Evolutionary conservation across 768 basidiomycete species (phyloP).

Genomic region (Lactifluus piperatus): DNA sequence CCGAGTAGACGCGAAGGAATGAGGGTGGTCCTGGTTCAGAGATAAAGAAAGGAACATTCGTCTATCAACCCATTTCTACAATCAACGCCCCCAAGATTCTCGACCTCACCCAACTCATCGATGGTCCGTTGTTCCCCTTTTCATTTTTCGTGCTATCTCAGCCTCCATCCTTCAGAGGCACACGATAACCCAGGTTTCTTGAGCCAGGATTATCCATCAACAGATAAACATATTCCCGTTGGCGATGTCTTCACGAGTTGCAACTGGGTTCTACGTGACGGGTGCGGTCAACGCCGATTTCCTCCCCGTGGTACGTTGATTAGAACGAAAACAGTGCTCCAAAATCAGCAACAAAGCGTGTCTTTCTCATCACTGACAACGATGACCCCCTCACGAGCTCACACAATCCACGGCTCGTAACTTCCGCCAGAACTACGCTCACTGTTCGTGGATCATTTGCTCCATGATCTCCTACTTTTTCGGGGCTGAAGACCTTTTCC

Average conservation of each 20-base stretch:
- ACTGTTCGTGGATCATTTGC: slow-evolving; percentile 35
- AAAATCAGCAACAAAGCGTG: slow-evolving; percentile 84
- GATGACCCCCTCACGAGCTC: slow-evolving; percentile 61
- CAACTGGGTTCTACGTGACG: slow-evolving; percentile 82
- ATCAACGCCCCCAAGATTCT: slow-evolving; percentile 79
- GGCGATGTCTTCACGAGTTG: slow-evolving; percentile 89
- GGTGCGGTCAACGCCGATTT: slow-evolving; percentile 38
- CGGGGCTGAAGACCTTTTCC: background rate
- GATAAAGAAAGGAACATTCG: slow-evolving; percentile 59
- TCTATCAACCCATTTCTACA: slow-evolving; percentile 69
- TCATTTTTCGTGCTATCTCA: background rate
- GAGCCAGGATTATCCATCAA: slow-evolving; percentile 53
- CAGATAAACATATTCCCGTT: slow-evolving; percentile 56
- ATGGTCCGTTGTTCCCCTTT: slow-evolving; percentile 40
- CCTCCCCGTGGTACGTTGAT: background rate
- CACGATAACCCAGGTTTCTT: slow-evolving; percentile 55
- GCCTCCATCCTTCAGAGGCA: slow-evolving; percentile 39
- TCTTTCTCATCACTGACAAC: slow-evolving; percentile 90
- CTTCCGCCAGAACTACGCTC: slow-evolving; percentile 64
- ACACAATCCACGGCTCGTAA: slow-evolving; percentile 50
- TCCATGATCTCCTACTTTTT: background rate
- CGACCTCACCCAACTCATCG: slow-evolving; percentile 65
- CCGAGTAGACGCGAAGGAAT: slow-evolving; percentile 28
- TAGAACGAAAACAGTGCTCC: slow-evolving; percentile 45
- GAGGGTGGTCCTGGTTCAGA: slow-evolving; percentile 38